Evolutionary conservation across 148 eudicot genomes (phyloP), one percentile per base, ranked within the genome.

Genomic region (Amaranthus cruentus): DNA sequence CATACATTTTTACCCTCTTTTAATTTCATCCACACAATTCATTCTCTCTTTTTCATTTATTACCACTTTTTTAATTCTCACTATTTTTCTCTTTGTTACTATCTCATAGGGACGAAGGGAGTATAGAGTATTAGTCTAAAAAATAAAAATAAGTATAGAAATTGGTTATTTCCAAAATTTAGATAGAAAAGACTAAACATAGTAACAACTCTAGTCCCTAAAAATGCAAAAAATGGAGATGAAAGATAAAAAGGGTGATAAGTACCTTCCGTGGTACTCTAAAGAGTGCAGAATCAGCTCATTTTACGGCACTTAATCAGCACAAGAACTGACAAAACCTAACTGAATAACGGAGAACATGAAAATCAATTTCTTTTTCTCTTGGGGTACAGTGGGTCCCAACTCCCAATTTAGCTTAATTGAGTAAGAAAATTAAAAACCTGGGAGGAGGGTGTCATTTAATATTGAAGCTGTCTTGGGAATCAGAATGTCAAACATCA

Each of bases 221-320:
- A n/a, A 11, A 12, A 43, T 43, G 55, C 13, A 43, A 55, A 6
- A 55, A 14, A 10, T 9, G n/a, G 49, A 9, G n/a, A 51, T 44
- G 63, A 46, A 14, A 8, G 63, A 42, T 47, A 10, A 61, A 70
- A 21, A 51, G 53, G 54, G 10, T 38, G 12, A 10, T n/a, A 54
- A 64, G 69, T 69, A 72, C 74, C 64, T 47, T 80, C 79, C 79
- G 82, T 80, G 65, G 82, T 79, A 79, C 82, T 79, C 73, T 38
- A 62, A 46, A 13, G 58, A 12, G 50, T 12, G 6, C 13, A 65
- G 68, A 66, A 66, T 66, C 49, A 47, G 67, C 79, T 75, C 68
- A 9, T 67, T 75, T 80, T 53, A 53, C 76, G 76, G 72, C 76
- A 75, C 76, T 75, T 28, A 43, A 3, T 48, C 69, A 54, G 66